Evolutionary conservation across 352 stramenopile genomes (phyloP), one percentile per base, ranked within the genome.

Genomic region (Phytophthora sojae): DNA sequence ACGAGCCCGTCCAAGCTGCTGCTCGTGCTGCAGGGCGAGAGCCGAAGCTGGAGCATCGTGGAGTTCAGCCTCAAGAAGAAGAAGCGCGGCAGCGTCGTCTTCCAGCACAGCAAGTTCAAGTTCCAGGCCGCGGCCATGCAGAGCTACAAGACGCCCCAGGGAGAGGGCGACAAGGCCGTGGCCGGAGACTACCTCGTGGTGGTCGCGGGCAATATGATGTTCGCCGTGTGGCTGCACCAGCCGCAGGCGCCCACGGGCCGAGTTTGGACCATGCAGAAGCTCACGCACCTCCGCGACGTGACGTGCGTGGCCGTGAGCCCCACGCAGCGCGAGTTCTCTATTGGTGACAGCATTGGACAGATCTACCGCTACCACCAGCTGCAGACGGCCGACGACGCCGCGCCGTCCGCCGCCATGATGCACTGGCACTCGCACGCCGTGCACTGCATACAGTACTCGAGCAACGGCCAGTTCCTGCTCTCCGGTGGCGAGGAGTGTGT

Each of bases 361-460:
- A 88, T 96, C 47, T 85, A 84, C 61, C 79, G 82, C 2, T 89
- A 82, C 69, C 64, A 87, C 50, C 25, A 69, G 37, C 56, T 67
- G 6, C 58, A 26, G 4, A 21, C 19, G 12, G 67, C 25, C 50
- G 39, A 71, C 11, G 19, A 12, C 8, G 6, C 50, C 1, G n/a
- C 14, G 35, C 35, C 37, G 2, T 81, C 75, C 9, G 80, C 70
- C 0, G 76, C 84, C 35, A 91, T 86, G 68, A 80, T 95, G 73
- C 91, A 97, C 71, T 97, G 91, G 91, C 91, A 97, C 66, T 80
- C 91, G 29, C 89, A 97, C 54, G 80, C 83, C 2, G 87, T 97
- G 12, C 64, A 75, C 53, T 93, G 83, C 37, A 30, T 97, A 3
- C 69, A 77, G 53, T 97, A 95, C 80, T 89, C 88, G 26, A 80